Evolutionary conservation across 495 filamentous ascomycete species (phyloP), one percentile per base, ranked within the genome.

Genomic region (Penicillium canariense): DNA sequence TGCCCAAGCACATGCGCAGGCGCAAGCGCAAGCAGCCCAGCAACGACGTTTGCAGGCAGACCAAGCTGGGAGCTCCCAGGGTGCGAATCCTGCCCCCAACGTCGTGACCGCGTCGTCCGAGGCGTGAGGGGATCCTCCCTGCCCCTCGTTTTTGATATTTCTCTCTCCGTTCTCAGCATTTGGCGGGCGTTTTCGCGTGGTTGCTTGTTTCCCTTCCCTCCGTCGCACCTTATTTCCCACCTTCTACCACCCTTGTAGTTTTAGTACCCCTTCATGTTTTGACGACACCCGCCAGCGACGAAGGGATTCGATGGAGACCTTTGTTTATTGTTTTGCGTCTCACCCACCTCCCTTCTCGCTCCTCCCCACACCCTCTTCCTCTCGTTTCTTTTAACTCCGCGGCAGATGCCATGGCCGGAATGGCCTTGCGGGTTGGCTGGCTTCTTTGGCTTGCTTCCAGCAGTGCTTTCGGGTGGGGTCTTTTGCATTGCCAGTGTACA

Each of bases 1-100:
- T 63, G 71, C 65, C 56, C 76, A 72, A 48, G 77, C 75, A 40
- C 78, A 79, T 62, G 72, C 72, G 55, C 77, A 78, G 67, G 68
- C 70, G 60, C 75, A 77, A 50, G 69, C 69, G 27, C 69, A 72
- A 55, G 74, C 72, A 65, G 73, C 63, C 20, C 74, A 75, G 55
- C 66, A 69, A 58, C 68, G 75, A 54, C 73, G 67, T 57, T 54
- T 72, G 62, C 71, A 74, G 55, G 68, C 61, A 31, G 75, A 77
- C 34, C 75, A 76, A 67, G 51, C 54, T 39, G 67, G 74, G 40
- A 58, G 56, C 34, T 36, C 50, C n/a, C 45, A 27, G 63, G 67
- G 66, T 53, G 61, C 70, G 45, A 69, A 67, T 64, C 65, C 67
- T 40, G 69, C 59, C 48, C 62, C 65, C 43, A 69, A 61, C 38